A percentile compares a stretch with the other conserved stretches of the same genome.
phyloP scores from a whole-genome alignment of 352 stramenopile genomes.

The Phytophthora vignae region DNA sequence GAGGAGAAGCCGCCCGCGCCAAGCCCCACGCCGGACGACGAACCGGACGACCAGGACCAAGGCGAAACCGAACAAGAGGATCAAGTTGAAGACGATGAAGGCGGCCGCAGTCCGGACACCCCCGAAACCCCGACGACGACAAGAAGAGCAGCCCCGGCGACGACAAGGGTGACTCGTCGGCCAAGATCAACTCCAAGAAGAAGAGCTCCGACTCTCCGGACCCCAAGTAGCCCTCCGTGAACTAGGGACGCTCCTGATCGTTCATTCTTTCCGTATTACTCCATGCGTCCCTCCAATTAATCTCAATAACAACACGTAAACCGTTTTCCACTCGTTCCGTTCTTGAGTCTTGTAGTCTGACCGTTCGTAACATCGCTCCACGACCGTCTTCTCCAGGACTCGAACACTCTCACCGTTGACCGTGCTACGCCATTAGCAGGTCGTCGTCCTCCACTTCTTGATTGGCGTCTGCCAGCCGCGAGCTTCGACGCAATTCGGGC shows the following conservation, averaged over 20 bases:
- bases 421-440: not conserved
- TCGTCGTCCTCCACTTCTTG: constrained; percentile 5
- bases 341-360: no score
- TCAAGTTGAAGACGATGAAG: not conserved
- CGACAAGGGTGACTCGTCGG: not conserved
- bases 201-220: not conserved
- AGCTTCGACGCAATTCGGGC: no score
- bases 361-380: no score
- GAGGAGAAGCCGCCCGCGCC: not conserved
- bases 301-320: no score
- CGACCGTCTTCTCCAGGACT: no score
- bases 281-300: no score
- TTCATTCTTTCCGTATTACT: no score
- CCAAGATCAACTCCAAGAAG: not conserved
- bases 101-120: no score
- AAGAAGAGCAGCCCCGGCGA: not conserved
- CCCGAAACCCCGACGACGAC: no score
- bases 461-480: not conserved
- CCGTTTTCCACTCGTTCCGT: no score
- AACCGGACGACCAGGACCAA: not conserved
- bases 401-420: no score
- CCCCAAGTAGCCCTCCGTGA: not conserved
- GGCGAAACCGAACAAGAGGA: not conserved
- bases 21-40: not conserved
- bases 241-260: no score